Conservation (phyloP, 352 stramenopile species). For the Thraustochytrium striatum region DNA sequence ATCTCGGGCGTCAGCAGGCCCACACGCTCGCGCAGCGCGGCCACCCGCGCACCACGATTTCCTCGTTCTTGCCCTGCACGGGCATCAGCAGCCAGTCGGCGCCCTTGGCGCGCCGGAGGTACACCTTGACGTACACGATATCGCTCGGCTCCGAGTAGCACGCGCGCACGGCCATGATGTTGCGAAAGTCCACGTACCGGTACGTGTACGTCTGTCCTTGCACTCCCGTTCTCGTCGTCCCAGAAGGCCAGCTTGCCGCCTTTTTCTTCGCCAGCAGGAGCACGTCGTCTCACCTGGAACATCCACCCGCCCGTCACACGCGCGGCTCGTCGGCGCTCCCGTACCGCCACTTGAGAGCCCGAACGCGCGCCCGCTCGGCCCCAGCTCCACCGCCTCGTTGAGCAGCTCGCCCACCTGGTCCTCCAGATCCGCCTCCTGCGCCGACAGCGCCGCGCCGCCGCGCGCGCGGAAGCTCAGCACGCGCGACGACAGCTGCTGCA, state of each 20-base stretch:
- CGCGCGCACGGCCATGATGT: constrained; percentile 15
- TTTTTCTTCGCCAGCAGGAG: neutral
- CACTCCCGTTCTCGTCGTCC: neutral
- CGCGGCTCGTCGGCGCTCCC: constrained; percentile 28
- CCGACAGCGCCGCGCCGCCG: constrained; percentile 3
- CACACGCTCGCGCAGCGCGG: constrained; percentile 10
- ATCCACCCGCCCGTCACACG: constrained; percentile 13
- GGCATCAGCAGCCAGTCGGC: constrained; percentile 42
- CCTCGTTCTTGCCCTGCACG: constrained; percentile 25
- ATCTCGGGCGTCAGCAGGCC: constrained; percentile 11
- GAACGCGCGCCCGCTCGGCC: neutral
- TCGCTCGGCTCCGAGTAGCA: neutral
- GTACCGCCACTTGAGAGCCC: constrained; percentile 31
- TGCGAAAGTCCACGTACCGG: neutral
- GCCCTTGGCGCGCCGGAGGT: neutral
- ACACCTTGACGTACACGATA: constrained; percentile 26
- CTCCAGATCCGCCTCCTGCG: constrained; percentile 19
- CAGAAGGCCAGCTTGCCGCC: constrained; percentile 36
- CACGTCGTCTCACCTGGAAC: constrained; percentile 10
- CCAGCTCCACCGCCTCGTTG: constrained; percentile 6
- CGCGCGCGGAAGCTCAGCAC: too few relatives aligned
- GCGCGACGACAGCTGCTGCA: neutral
- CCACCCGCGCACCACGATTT: constrained; percentile 43
- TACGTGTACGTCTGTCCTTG: neutral
- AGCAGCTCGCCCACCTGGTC: constrained; percentile 1